Evolutionary conservation across 495 filamentous ascomycete species (phyloP).

Genomic region (Podospora fimiseda): DNA sequence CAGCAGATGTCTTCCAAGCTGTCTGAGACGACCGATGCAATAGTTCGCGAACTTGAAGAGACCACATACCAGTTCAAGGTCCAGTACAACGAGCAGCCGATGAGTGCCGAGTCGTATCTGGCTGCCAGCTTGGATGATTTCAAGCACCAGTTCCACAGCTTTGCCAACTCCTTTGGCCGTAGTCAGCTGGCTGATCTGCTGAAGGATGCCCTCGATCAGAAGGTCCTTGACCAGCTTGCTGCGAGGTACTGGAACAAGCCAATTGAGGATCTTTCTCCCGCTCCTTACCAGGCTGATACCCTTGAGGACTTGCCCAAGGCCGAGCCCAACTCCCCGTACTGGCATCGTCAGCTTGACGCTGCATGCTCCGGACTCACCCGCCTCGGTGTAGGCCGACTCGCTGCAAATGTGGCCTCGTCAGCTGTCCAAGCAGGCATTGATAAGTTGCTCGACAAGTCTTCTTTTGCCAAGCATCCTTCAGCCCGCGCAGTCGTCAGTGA

Average conservation of each 20-base stretch:
- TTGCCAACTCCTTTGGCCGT: conserved; percentile 82
- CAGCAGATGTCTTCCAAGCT: conserved; percentile 93
- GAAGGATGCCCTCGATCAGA: conserved; percentile 89
- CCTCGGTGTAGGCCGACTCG: conserved; percentile 84
- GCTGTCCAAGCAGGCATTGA: conserved; percentile 84
- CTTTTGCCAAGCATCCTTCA: conserved; percentile 84
- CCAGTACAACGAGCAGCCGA: conserved; percentile 93
- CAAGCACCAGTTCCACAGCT: conserved; percentile 95
- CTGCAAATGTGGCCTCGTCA: conserved; percentile 81
- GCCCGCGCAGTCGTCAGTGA: conserved; percentile 86
- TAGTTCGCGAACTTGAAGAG: conserved; percentile 92
- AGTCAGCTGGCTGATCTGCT: conserved; percentile 82
- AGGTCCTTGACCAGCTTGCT: conserved; percentile 90
- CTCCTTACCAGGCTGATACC: conserved; percentile 61
- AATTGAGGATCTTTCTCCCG: conserved; percentile 61
- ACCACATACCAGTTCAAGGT: conserved; percentile 99
- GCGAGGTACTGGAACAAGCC: conserved; percentile 97
- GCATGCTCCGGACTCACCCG: conserved; percentile 86
- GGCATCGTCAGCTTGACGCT: conserved; percentile 91
- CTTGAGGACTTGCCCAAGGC: conserved; percentile 74
- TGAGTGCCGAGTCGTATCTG: conserved; percentile 93
- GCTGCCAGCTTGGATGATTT: conserved; percentile 92
- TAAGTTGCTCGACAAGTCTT: conserved; percentile 64
- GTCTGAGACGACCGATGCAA: conserved; percentile 79
- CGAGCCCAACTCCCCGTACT: conserved; percentile 76